These are phyloP conservation scores for Aristolochia californica DNA, from an alignment of 164 flowering plant species.

Conservation along the genomic window DNA sequence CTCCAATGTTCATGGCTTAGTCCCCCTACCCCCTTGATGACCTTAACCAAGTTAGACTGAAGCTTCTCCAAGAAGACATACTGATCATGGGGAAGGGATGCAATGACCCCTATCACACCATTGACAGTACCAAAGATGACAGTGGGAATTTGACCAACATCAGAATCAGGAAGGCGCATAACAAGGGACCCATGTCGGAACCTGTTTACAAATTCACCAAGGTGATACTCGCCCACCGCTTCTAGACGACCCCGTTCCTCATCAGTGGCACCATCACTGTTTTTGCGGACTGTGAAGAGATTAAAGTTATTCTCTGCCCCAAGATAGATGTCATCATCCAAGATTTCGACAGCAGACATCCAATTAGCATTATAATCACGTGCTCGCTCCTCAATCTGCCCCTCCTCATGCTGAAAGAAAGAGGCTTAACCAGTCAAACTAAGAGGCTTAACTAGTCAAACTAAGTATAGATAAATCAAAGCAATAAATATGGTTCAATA, in stretches of 20 bases:
- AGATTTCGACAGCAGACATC: conserved; percentile 97
- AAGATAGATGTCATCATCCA: conserved; percentile 86
- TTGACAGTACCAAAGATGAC: conserved; percentile 84
- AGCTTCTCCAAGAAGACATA: conserved; percentile 74
- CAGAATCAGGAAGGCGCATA: conserved; percentile 93
- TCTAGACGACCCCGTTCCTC: conserved; percentile 91
- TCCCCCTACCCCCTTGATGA: conserved; percentile 92
- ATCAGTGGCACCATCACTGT: conserved; percentile 94
- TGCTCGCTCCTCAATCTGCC: conserved; percentile 94
- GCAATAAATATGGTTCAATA: too few species aligned
- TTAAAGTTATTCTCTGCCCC: conserved; percentile 91
- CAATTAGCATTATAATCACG: conserved; percentile 95
- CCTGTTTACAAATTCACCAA: conserved; percentile 85
- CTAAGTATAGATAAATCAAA: neutral
- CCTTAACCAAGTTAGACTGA: conserved; percentile 69
- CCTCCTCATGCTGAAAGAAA: conserved; percentile 77
- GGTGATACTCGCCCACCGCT: conserved; percentile 88
- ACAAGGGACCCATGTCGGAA: conserved; percentile 95
- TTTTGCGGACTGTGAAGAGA: conserved; percentile 80
- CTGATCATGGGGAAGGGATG: conserved; percentile 82
- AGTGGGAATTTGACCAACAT: conserved; percentile 85
- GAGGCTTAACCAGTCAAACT: too few species aligned
- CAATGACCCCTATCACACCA: conserved; percentile 86
- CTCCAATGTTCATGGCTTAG: conserved; percentile 97
- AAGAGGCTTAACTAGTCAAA: neutral